phyloP scores from a whole-genome alignment of 768 basidiomycete species.

The Pulveroboletus sp. region DNA sequence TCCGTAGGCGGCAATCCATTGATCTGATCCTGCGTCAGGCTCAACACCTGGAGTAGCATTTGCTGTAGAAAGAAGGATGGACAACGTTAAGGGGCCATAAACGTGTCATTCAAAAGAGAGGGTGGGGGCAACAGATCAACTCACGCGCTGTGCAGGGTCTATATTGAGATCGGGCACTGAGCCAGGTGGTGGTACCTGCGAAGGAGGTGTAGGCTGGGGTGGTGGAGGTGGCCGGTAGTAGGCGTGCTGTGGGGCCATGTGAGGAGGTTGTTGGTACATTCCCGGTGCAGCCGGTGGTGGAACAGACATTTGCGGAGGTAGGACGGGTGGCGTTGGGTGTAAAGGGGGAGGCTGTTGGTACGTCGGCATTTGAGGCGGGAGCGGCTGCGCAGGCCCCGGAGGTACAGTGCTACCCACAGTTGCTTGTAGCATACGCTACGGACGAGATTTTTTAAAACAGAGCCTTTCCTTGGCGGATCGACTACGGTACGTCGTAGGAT shows the following conservation, averaged over 20 bases:
- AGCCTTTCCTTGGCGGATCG: background rate
- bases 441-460: slow-evolving; percentile 8
- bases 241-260: slow-evolving; percentile 29
- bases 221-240: slow-evolving; percentile 28
- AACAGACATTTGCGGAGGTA: slow-evolving; percentile 31
- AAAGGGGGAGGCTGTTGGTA: slow-evolving; percentile 29
- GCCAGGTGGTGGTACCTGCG: slow-evolving; percentile 27
- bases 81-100: background rate
- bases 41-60: slow-evolving; percentile 84
- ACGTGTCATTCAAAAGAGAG: no score
- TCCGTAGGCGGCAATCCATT: slow-evolving; percentile 74
- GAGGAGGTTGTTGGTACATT: slow-evolving; percentile 31
- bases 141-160: slow-evolving; percentile 49
- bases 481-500: slow-evolving; percentile 4
- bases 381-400: slow-evolving; percentile 27
- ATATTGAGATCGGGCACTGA: slow-evolving; percentile 36
- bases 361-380: slow-evolving; percentile 29
- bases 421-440: slow-evolving; percentile 51
- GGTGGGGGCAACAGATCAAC: slow-evolving; percentile 7
- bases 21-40: slow-evolving; percentile 78
- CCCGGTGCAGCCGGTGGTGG: slow-evolving; percentile 26
- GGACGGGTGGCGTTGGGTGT: slow-evolving; percentile 31
- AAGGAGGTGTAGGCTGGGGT: slow-evolving; percentile 25
- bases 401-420: slow-evolving; percentile 28
- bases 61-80: slow-evolving; percentile 37